phyloP scores from a whole-genome alignment of 257 asterid genomes.

The Salvia hispanica region DNA sequence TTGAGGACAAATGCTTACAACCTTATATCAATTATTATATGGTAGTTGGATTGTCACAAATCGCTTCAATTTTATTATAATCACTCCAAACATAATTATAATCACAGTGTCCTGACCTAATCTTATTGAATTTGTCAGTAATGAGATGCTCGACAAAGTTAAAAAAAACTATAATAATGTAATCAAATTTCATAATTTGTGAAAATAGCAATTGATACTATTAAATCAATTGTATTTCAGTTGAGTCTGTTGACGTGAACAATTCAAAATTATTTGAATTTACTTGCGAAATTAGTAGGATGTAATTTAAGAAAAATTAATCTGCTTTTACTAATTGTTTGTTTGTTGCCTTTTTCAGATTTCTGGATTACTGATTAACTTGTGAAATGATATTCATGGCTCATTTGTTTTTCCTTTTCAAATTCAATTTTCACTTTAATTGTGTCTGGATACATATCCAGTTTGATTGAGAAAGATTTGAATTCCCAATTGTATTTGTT shows the following conservation, averaged over 20 bases:
- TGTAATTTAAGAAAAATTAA: too few relatives aligned
- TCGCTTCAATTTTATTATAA: not conserved
- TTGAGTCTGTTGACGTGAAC: too few relatives aligned
- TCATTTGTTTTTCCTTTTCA: not conserved
- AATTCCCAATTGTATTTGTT: slow-evolving; percentile 20
- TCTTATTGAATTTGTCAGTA: not conserved
- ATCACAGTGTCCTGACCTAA: not conserved
- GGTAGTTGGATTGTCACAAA: slow-evolving; percentile 22
- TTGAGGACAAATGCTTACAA: not conserved
- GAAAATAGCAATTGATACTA: too few relatives aligned
- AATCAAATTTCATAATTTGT: too few relatives aligned
- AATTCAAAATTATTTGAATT: too few relatives aligned
- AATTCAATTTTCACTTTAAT: not conserved
- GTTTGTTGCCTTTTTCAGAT: slow-evolving; percentile 12
- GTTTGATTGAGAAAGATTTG: slow-evolving; percentile 3
- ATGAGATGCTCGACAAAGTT: not conserved
- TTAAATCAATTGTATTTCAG: too few relatives aligned
- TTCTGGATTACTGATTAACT: not conserved
- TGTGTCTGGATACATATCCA: not conserved
- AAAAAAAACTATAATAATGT: not conserved
- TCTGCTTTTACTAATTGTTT: not conserved
- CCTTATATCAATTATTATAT: not conserved
- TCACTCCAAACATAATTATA: not conserved
- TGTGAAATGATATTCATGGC: not conserved
- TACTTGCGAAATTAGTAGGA: not conserved